Evolutionary conservation across 257 asterid genomes (phyloP), one percentile per base, ranked within the genome.

Genomic region (Cynanchum wilfordii): DNA sequence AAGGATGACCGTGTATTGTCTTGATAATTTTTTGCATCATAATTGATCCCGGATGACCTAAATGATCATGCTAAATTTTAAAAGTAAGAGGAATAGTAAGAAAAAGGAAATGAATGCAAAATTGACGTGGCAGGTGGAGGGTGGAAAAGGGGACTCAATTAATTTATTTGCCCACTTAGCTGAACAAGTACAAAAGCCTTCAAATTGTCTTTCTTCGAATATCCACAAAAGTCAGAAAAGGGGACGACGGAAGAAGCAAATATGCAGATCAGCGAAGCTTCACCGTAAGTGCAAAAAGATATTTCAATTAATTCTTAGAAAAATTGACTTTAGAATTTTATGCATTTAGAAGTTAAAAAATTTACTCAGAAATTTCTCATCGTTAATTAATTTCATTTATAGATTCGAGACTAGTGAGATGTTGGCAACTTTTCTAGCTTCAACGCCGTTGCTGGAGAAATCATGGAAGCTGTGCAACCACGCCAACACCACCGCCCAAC

Each of bases 361-460:
- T 42, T 36, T 36, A 17, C 49, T 63, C 25, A 30, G 24, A 64
- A 17, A 17, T 64, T 12, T 38, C 50, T 47, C 38, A 64, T 20
- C 25, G 47, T 7, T 38, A 10, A 9, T 63, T 63, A 47, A 9
- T 63, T 63, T 36, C 20, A n/a, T 13, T 33, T 4, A 8, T 49
- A 92, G 97, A 87, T 92, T 89, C 50, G 97, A 92, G 88, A 82
- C 96, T 3, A 90, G 96, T 76, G 98, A 92, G 75, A 92, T 85
- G 89, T 74, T 92, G 57, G 94, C 96, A 44, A 75, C 91, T 0
- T 84, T 84, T 77, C 82, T 90, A 51, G 95, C 95, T 15, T 92
- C 98, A 0, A 92, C 98, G 66, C 97, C 91, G 3, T 81, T 92
- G 49, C 82, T 92, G 67, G 94, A 82, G 68, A 91, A 88, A 44